phyloP scores from a whole-genome alignment of 2,329 filamentous ascomycete genomes.

The Camillea tinctor region DNA sequence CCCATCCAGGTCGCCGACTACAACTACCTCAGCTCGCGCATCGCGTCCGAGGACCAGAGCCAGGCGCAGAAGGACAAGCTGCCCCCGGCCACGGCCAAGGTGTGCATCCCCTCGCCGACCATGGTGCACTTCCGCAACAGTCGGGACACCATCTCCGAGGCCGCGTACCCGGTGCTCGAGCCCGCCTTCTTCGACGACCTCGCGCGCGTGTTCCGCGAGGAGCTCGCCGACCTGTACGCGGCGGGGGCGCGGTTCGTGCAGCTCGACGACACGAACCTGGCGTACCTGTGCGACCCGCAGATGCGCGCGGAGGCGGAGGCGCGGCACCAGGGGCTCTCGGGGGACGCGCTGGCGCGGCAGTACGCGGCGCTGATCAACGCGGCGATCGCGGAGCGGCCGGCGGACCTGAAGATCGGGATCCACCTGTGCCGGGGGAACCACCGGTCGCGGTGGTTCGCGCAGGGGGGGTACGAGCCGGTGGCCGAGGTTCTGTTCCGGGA shows the following conservation, averaged over 20 bases:
- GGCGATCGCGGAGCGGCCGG: conserved; percentile 49
- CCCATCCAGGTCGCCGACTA: conserved; percentile 57
- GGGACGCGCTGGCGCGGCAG: conserved; percentile 46
- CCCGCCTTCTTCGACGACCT: conserved; percentile 53
- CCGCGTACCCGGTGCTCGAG: conserved; percentile 54
- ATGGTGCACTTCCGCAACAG: conserved; percentile 60
- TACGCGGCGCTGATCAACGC: conserved; percentile 56
- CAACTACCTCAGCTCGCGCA: conserved; percentile 49
- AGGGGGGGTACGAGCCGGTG: conserved; percentile 57
- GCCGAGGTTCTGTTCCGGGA: conserved; percentile 57
- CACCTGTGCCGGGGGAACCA: conserved; percentile 59
- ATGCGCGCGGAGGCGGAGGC: conserved; percentile 53
- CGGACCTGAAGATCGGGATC: conserved; percentile 55
- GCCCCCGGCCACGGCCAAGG: conserved; percentile 46
- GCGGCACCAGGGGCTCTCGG: conserved; percentile 44
- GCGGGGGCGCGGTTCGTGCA: conserved; percentile 57
- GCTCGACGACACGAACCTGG: conserved; percentile 60
- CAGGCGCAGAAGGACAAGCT: conserved; percentile 15
- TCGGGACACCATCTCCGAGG: conserved; percentile 50
- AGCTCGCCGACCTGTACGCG: conserved; percentile 48
- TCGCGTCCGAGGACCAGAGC: conserved; percentile 29
- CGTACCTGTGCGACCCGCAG: conserved; percentile 55
- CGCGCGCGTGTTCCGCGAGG: conserved; percentile 53
- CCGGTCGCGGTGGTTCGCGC: conserved; percentile 55
- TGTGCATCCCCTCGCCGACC: conserved; percentile 58